Base-by-base conservation (phyloP, 345 rosid species). In the Rhodamnia argentea region DNA sequence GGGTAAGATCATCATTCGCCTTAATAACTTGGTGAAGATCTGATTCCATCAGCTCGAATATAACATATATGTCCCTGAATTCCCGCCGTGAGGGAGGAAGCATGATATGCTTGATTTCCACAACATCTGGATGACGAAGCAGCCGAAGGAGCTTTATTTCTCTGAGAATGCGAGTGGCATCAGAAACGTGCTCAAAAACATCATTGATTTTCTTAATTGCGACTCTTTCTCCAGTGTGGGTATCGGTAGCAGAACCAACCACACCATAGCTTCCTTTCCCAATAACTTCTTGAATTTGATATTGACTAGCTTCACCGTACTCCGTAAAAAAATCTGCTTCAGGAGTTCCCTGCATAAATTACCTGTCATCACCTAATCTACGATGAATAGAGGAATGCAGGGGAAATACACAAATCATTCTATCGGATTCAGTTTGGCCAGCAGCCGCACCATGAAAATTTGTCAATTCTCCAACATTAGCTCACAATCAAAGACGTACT, bases 251-350 rank as follows among this genome's bases (percentile, higher is more conserved):
- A 60, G 99, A 96, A 82, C 94, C 97, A 24, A 97, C 99, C 84
- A 97, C 95, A 86, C 99, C 99, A 70, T 97, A 97, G 89, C 99
- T 97, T 88, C 99, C 99, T 90, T 96, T 97, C 15, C 99, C 99
- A 51, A 97, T 85, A 37, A 97, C 98, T 90, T 97, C 99, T 90
- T 96, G 98, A 88, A 97, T 86, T 90, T 95, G 94, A 60, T 97
- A 97, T 83, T 92, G 94, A 86, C 91, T 96, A 85, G 92, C 99
- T 87, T 97, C 99, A 83, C 99, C 99, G 88, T 97, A 97, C 91
- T 96, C 99, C 0, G 99, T 97, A 91, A 97, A 97, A 88, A 97
- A 97, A 12, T 97, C 99, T 70, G 92, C 86, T 85, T 96, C 87
- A 26, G 54, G 90, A 84, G 89, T 58, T 84, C 95, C 93, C 97